A percentile compares a stretch with the other conserved stretches of the same genome.
These are phyloP conservation scores for Actinomortierella ambigua DNA, from an alignment of 371 early-diverging fungal species.

Conservation along the genomic window DNA sequence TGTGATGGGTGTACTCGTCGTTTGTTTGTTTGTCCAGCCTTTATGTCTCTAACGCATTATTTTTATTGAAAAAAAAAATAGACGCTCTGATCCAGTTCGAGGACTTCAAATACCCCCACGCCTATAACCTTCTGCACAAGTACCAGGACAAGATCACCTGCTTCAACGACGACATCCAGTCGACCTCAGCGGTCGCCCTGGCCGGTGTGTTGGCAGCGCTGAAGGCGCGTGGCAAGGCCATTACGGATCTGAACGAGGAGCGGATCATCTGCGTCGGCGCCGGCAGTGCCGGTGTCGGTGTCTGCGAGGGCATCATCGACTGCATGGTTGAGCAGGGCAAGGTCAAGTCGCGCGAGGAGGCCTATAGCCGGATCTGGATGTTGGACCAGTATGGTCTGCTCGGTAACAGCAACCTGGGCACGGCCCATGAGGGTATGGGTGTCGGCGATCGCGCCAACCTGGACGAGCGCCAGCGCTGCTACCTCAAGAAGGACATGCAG, in stretches of 20 bases:
- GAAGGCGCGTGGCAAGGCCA: conserved; percentile 55
- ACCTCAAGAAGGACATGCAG: conserved; percentile 57
- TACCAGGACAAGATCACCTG: conserved; percentile 65
- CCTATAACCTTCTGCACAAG: conserved; percentile 65
- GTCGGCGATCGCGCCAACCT: conserved; percentile 52
- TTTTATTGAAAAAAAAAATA: not conserved
- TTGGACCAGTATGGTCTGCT: conserved; percentile 56
- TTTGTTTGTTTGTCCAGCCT: conserved; percentile 58
- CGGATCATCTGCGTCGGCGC: conserved; percentile 70
- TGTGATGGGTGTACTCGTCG: too few relatives aligned
- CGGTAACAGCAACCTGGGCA: conserved; percentile 24
- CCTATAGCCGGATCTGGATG: conserved; percentile 63
- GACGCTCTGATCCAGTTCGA: conserved; percentile 45
- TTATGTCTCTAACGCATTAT: too few relatives aligned
- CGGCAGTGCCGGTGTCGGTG: conserved; percentile 74
- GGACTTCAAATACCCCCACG: conserved; percentile 49
- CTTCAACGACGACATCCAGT: conserved; percentile 76
- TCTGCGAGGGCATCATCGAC: conserved; percentile 68
- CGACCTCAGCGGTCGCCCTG: conserved; percentile 65
- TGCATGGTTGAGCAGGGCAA: conserved; percentile 65
- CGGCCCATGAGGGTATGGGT: conserved; percentile 5
- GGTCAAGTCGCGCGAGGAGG: conserved; percentile 63
- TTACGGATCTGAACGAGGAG: conserved; percentile 46
- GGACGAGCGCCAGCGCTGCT: conserved; percentile 59
- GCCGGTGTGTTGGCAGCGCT: conserved; percentile 68